Evolutionary conservation across 179 eudicot species (phyloP).

Genomic region (Vitellaria paradoxa): DNA sequence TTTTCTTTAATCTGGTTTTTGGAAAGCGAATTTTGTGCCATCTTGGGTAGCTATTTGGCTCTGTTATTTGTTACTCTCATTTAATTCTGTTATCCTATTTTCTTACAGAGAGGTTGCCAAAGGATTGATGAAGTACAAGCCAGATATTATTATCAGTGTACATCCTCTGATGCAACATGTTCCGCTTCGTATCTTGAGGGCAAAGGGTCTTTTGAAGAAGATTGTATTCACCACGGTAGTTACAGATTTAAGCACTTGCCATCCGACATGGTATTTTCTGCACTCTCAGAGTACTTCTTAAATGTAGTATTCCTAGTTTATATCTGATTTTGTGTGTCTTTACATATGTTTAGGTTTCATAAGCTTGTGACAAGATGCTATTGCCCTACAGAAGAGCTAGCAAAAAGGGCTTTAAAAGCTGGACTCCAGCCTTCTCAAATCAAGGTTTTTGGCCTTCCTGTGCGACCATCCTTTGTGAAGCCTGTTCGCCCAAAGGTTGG

Average conservation of each 20-base stretch:
- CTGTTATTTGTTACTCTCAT: not conserved
- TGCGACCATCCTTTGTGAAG: conserved; percentile 92
- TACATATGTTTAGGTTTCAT: conserved; percentile 68
- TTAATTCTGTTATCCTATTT: conserved; percentile 6
- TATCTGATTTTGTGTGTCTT: conserved; percentile 14
- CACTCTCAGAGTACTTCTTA: conserved; percentile 2
- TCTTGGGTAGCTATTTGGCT: not conserved
- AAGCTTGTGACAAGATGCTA: conserved; percentile 97
- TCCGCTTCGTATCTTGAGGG: conserved; percentile 87
- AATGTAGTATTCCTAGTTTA: conserved; percentile 8
- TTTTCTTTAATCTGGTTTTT: not conserved
- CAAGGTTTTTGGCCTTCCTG: conserved; percentile 94
- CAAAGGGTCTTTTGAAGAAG: conserved; percentile 81
- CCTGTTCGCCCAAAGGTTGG: conserved; percentile 76
- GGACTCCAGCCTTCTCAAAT: conserved; percentile 85
- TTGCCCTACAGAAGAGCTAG: conserved; percentile 92
- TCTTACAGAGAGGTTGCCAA: conserved; percentile 79
- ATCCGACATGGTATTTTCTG: conserved; percentile 80
- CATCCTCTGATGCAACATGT: conserved; percentile 99
- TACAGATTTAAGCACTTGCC: conserved; percentile 94
- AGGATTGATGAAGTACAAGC: conserved; percentile 94
- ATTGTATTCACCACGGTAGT: conserved; percentile 91
- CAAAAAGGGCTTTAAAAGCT: conserved; percentile 80
- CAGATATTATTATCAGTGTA: conserved; percentile 94
- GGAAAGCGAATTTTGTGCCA: not conserved